These are phyloP conservation scores for Hypoxylon sp. DNA, from an alignment of 2,329 filamentous ascomycete species.

Conservation along the genomic window DNA sequence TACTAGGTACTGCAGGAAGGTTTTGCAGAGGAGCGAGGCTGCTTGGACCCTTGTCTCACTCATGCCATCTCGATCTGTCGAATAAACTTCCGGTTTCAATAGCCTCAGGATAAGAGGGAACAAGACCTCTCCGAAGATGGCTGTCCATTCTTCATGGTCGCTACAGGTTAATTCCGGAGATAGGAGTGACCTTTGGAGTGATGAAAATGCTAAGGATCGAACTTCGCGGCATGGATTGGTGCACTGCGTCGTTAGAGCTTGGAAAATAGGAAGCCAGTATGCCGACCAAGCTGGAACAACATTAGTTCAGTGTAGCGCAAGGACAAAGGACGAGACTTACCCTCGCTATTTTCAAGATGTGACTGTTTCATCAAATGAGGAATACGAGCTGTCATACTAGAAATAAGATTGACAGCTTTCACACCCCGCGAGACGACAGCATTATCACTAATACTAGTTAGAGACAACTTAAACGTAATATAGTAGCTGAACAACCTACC, in stretches of 20 bases:
- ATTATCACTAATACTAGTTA: conserved; percentile 68
- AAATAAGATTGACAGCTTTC: conserved; percentile 85
- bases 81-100: conserved; percentile 94
- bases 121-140: conserved; percentile 93
- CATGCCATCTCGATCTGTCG: conserved; percentile 92
- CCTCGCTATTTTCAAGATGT: conserved; percentile 88
- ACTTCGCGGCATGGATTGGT: conserved; percentile 96
- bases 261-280: conserved; percentile 97
- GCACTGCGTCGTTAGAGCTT: conserved; percentile 89
- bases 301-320: conserved; percentile 46
- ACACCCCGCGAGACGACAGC: conserved; percentile 82
- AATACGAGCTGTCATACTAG: conserved; percentile 84
- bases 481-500: conserved; percentile 60
- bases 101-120: conserved; percentile 91
- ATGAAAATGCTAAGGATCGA: conserved; percentile 87
- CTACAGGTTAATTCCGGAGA: conserved; percentile 87
- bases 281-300: conserved; percentile 86
- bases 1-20: conserved; percentile 94
- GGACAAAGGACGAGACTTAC: conserved; percentile 59
- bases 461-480: conserved; percentile 9
- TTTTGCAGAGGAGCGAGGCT: conserved; percentile 91
- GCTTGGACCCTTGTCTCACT: conserved; percentile 93
- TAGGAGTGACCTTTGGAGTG: conserved; percentile 86
- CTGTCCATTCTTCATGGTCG: conserved; percentile 92
- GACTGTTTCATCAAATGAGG: conserved; percentile 92